Percentiles rank a stretch among this genome's conserved stretches.
phyloP scores from a whole-genome alignment of 1,284 basidiomycete genomes.

The Boletus calvinii region DNA sequence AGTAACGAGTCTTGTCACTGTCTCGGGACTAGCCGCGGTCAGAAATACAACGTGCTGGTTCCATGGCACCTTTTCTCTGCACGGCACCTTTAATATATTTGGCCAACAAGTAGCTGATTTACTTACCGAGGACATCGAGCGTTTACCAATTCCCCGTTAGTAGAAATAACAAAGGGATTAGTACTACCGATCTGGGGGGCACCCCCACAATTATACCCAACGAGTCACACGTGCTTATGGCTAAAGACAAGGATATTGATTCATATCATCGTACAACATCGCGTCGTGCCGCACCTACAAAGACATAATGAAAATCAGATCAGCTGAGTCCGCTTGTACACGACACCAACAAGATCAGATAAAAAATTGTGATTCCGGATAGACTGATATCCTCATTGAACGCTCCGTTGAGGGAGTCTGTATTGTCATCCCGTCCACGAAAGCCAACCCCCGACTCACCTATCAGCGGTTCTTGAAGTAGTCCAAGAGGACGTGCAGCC shows the following conservation, averaged over 20 bases:
- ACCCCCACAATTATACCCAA: not conserved
- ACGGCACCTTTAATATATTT: no score
- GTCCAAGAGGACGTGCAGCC: conserved; percentile 94
- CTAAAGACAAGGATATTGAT: conserved; percentile 2
- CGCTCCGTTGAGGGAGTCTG: conserved; percentile 87
- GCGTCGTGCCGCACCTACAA: conserved; percentile 7
- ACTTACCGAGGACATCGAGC: no score
- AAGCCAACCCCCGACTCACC: conserved; percentile 35
- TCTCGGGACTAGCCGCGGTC: no score
- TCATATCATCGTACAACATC: conserved; percentile 16
- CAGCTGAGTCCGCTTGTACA: conserved; percentile 11
- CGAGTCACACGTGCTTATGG: not conserved
- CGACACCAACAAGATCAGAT: conserved; percentile 49
- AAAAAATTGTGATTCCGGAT: conserved; percentile 34
- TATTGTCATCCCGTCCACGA: conserved; percentile 60
- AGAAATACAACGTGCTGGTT: no score
- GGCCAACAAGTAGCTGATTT: no score
- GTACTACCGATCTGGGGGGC: conserved; percentile 3
- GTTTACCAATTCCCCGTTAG: no score
- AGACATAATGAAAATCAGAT: conserved; percentile 5
- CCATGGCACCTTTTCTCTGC: no score
- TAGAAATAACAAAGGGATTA: not conserved
- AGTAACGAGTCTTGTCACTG: no score
- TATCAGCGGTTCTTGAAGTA: conserved; percentile 89
- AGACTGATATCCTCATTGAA: conserved; percentile 56